Conservation (phyloP, 2,329 filamentous ascomycete genomes). For the Cercospora sp. region DNA sequence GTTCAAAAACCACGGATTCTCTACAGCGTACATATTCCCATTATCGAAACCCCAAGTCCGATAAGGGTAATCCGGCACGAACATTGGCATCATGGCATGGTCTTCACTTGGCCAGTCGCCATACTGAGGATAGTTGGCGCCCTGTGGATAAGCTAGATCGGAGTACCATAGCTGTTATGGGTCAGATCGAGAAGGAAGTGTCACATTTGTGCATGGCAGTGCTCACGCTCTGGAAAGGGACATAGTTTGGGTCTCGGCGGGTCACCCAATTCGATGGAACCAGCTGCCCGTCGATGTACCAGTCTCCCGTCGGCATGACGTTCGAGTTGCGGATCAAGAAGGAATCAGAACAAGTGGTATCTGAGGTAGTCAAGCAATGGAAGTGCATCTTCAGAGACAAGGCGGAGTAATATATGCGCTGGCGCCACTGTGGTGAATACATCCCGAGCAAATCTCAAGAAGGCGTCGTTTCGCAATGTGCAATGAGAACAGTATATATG, state of each 20-base stretch:
- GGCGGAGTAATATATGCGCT: background rate
- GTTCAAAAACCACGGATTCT: background rate
- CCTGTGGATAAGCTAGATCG: background rate
- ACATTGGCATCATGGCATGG: background rate
- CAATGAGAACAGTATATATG: background rate
- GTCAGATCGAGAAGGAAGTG: background rate
- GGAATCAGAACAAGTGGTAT: too few relatives aligned
- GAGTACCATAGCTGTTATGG: background rate
- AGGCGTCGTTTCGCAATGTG: background rate
- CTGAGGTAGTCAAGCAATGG: too few relatives aligned
- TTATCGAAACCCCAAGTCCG: background rate
- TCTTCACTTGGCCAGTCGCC: background rate
- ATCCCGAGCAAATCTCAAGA: background rate
- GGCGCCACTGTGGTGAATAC: background rate
- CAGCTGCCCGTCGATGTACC: background rate
- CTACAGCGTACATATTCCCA: background rate
- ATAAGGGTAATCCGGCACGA: too few relatives aligned
- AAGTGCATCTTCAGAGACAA: background rate
- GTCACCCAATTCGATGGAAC: background rate
- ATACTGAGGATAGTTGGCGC: background rate
- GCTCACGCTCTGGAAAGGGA: background rate
- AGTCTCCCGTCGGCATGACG: background rate
- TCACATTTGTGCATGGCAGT: background rate
- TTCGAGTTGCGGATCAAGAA: too few relatives aligned
- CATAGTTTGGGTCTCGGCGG: background rate